Evolutionary conservation across 2,329 filamentous ascomycete genomes (phyloP).

Genomic region (Cladobotryum mycophilum): DNA sequence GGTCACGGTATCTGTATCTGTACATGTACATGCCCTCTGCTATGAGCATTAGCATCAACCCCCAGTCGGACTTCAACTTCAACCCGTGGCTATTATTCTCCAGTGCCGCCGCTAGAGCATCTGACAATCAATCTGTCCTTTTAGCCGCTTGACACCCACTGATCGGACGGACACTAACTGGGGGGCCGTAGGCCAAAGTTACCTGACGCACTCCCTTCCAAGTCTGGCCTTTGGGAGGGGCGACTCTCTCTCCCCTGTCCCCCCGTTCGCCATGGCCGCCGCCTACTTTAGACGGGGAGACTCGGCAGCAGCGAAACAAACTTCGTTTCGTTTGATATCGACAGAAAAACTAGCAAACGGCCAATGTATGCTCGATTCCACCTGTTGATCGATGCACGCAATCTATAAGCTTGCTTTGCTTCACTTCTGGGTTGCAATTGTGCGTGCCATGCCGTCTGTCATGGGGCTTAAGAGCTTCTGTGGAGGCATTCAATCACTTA

Average conservation of each 20-base stretch:
- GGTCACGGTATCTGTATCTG: neutral
- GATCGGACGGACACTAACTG: constrained; percentile 9
- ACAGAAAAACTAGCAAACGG: too few relatives aligned
- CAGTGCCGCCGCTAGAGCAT: constrained; percentile 9
- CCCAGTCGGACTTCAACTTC: constrained; percentile 4
- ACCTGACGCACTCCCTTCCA: too few relatives aligned
- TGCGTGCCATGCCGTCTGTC: too few relatives aligned
- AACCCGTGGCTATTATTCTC: neutral
- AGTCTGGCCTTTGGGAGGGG: too few relatives aligned
- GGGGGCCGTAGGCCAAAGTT: too few relatives aligned
- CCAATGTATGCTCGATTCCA: too few relatives aligned
- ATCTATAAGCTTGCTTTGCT: too few relatives aligned
- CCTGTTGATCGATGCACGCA: too few relatives aligned
- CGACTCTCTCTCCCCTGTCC: neutral
- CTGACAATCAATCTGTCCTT: constrained; percentile 3
- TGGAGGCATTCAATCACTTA: too few relatives aligned
- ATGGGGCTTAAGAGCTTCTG: too few relatives aligned
- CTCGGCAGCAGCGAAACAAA: constrained; percentile 6
- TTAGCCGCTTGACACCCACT: constrained; percentile 8
- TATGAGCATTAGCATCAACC: constrained; percentile 6
- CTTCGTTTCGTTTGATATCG: neutral
- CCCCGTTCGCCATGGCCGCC: neutral
- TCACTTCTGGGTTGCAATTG: too few relatives aligned
- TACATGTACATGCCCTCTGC: neutral
- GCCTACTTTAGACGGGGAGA: constrained; percentile 9